phyloP scores from a whole-genome alignment of 2,329 filamentous ascomycete genomes.

The Neofusicoccum sp. region DNA sequence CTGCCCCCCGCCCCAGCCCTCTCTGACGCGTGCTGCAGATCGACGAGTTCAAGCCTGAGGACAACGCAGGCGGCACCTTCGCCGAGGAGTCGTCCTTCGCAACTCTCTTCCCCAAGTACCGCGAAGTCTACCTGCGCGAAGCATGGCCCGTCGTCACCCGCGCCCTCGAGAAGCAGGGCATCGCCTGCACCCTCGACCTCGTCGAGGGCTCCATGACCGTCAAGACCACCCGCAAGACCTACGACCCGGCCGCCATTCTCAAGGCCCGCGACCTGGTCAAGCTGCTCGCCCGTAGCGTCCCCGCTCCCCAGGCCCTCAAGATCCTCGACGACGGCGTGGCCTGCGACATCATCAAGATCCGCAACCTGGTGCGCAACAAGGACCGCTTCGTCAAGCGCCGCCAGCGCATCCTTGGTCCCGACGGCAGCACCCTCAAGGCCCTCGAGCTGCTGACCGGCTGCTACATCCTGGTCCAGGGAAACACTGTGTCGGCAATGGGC shows the following conservation, averaged over 20 bases:
- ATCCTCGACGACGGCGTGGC: slow-evolving; percentile 90
- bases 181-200: slow-evolving; percentile 89
- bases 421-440: slow-evolving; percentile 89
- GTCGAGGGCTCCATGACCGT: slow-evolving; percentile 97
- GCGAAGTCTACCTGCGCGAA: slow-evolving; percentile 89
- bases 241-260: slow-evolving; percentile 86
- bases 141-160: slow-evolving; percentile 90
- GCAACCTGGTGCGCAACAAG: slow-evolving; percentile 86
- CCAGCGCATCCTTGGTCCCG: slow-evolving; percentile 87
- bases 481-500: slow-evolving; percentile 90
- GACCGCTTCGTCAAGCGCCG: slow-evolving; percentile 93
- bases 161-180: slow-evolving; percentile 79
- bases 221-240: slow-evolving; percentile 89
- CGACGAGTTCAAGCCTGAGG: slow-evolving; percentile 78
- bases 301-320: slow-evolving; percentile 87
- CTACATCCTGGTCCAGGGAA: slow-evolving; percentile 94
- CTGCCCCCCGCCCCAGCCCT: neutral
- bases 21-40: slow-evolving; percentile 47
- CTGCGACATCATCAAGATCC: slow-evolving; percentile 94
- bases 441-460: slow-evolving; percentile 87
- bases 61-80: slow-evolving; percentile 84
- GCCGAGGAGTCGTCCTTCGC: slow-evolving; percentile 89
- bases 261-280: slow-evolving; percentile 95
- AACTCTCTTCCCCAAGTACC: slow-evolving; percentile 89
- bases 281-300: slow-evolving; percentile 84